Evolutionary conservation across 1,284 basidiomycete species (phyloP), one percentile per base, ranked within the genome.

Genomic region (Marasmius tenuissimus): DNA sequence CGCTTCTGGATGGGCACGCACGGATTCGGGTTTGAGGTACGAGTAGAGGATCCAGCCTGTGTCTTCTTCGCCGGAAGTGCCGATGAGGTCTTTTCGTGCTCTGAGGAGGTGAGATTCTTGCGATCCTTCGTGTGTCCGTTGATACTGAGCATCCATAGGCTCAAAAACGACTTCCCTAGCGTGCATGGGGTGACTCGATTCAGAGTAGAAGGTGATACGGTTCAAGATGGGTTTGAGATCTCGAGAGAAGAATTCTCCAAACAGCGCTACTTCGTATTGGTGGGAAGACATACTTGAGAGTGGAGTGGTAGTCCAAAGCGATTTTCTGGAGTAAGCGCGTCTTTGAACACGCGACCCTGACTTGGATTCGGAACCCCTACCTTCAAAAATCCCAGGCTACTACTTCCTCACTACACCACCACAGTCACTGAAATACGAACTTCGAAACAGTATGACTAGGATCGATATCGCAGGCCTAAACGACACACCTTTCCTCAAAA

Each of bases 21-120:
- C 84, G 47, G 87, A 87, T 72, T 93, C 91, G 51, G 91, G 89
- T 70, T 91, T 92, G 58, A 92, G 75, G 71, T 89, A 91, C 16
- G 89, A 90, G 70, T 87, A 91, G 20, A 93, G 72, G 6, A 85
- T 78, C 90, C 90, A 92, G 67, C 56, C 20, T 60, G 20, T 64
- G 89, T 89, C 91, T 92, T 65, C 84, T 82, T 22, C 81, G 72
- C 42, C 84, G 80, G 4, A 18, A 12, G 78, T 72, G 62, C 87
- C 86, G 9, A 82, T 77, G 34, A 90, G 73, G 63, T 92, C 91
- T 68, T 88, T 91, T 70, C 81, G 84, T n/a, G 89, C 90, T 53
- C 90, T 80, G 27, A 92, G 71, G 9, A 91, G 71, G 40, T 88
- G 77, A n/a, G 90, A 87, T 57, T 91, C 90, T 9, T 75, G 77